Evolutionary conservation across 75 land plant species (phyloP).

Genomic region (Pinus taeda): DNA sequence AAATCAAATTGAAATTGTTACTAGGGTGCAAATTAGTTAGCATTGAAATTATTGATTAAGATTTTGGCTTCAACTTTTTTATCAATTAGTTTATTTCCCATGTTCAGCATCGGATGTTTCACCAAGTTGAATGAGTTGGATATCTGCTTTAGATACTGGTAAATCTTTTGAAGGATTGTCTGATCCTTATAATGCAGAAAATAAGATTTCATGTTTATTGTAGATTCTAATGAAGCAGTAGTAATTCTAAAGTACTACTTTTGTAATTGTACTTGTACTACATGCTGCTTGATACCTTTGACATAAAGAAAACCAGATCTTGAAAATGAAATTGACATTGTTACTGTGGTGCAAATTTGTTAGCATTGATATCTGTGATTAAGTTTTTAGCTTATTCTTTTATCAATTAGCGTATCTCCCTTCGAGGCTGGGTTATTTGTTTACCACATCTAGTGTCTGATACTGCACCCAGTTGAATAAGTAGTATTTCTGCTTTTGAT

Average conservation of each 20-base stretch:
- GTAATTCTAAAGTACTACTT: no score
- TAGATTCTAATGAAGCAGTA: no score
- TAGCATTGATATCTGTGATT: background rate
- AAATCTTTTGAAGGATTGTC: no score
- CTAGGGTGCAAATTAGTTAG: background rate
- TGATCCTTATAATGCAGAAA: no score
- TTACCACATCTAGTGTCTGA: background rate
- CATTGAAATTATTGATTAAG: background rate
- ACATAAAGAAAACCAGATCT: background rate
- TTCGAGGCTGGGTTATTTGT: background rate
- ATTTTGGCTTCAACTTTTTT: background rate
- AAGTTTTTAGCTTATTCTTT: background rate
- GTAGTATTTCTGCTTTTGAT: no score
- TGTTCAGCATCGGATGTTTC: background rate
- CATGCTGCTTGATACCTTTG: no score
- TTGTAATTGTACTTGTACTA: no score
- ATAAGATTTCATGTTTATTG: no score
- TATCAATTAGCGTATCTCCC: background rate
- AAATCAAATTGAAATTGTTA: background rate
- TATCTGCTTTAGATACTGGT: no score
- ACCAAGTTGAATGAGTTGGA: background rate
- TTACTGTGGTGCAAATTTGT: background rate
- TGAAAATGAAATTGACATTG: background rate
- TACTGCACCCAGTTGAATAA: background rate
- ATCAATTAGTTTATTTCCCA: background rate